Evolutionary conservation across 1,284 basidiomycete genomes (phyloP), one percentile per base, ranked within the genome.

Genomic region (Cystobasidiaceae sp.): DNA sequence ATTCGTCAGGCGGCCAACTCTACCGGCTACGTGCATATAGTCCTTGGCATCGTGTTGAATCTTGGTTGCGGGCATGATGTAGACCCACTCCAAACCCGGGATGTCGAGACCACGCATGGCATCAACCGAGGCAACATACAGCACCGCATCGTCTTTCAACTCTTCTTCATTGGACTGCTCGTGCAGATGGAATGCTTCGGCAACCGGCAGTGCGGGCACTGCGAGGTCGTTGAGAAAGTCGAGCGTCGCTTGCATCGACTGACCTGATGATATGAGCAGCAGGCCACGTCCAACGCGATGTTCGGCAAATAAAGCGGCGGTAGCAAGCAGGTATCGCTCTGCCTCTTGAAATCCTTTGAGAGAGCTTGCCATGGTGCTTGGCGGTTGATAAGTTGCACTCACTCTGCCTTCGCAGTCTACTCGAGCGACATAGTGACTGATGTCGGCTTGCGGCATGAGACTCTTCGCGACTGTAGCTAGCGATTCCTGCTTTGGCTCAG

Each of bases 41-140:
- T 51, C 43, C 9, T 45, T 49, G 13, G 51, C 30, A 23, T 64
- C 61, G 5, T 34, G 13, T 27, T 56, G 54, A 50, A 37, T 50
- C 45, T 33, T 43, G 4, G 30, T 39, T 19, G 28, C 43, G 3
- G 61, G 61, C 1, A 52, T 25, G 17, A 64, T 9, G 61, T 56
- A 64, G 43, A 64, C 44, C 39, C 51, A 51, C 28, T 51, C 51
- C 15, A 64, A 43, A n/a, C 9, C 7, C 17, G 61, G 52, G n/a
- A 64, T 56, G 25, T 64, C 61, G 28, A 64, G 43, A 7, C 61
- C 61, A 0, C 61, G 51, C 6, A 64, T 44, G 28, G 61, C 50
- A 37, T 64, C 61, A 5, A 56, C 61, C 13, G 61, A 55, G 21
- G 28, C 46, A n/a, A 64, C 61, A 28, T 64, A 64, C 17, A 64